A percentile compares a stretch with the other conserved stretches of the same genome.
Evolutionary conservation across 208 protist genomes (phyloP).

Genomic region (Trypanosoma congolense): DNA sequence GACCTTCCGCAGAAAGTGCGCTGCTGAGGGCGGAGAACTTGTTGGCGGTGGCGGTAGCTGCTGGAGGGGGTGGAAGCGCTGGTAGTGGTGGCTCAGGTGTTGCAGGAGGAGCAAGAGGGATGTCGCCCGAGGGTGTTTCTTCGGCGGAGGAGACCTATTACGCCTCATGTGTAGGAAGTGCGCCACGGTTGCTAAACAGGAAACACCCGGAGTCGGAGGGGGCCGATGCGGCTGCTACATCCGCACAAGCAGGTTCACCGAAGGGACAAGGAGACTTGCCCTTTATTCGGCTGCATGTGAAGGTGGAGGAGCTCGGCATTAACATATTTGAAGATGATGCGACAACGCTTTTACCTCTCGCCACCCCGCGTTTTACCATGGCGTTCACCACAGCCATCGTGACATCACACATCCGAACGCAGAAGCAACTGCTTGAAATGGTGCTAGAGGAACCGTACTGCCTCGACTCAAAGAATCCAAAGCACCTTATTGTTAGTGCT

Average conservation of each 20-base stretch:
- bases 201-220: slow-evolving; percentile 13
- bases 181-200: background rate
- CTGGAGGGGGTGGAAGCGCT: background rate
- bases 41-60: background rate
- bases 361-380: slow-evolving; percentile 42
- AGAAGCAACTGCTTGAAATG: slow-evolving; percentile 42
- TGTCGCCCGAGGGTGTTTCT: background rate
- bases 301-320: slow-evolving; percentile 54
- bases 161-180: background rate
- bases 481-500: slow-evolving; percentile 43
- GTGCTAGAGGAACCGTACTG: slow-evolving; percentile 44
- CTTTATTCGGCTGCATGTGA: slow-evolving; percentile 52
- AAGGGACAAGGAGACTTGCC: slow-evolving; percentile 30
- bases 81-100: background rate
- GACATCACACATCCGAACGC: slow-evolving; percentile 49
- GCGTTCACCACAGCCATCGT: slow-evolving; percentile 48
- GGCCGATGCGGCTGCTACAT: slow-evolving; percentile 3
- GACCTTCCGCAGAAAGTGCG: background rate
- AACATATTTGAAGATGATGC: slow-evolving; percentile 67
- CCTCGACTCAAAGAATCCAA: slow-evolving; percentile 33
- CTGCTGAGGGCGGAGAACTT: background rate
- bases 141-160: background rate
- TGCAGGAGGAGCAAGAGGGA: background rate
- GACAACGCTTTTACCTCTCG: slow-evolving; percentile 23
- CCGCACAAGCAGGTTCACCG: background rate